Evolutionary conservation across 352 stramenopile genomes (phyloP), one percentile per base, ranked within the genome.

Genomic region (Pythium biforme): DNA sequence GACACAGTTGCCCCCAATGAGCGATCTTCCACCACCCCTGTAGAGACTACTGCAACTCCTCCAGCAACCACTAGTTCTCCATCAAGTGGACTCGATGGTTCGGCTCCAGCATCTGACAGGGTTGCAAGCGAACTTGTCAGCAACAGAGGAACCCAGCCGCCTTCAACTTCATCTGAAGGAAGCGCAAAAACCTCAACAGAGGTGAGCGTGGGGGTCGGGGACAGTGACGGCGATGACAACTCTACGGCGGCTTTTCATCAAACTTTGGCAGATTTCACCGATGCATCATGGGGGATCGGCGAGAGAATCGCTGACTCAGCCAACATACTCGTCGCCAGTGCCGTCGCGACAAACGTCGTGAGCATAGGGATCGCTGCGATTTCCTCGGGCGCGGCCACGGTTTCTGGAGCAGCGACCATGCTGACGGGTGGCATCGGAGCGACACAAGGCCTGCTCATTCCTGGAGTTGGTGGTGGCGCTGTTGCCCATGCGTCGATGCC

Each of bases 261-360:
- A n/a, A 64, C 64, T 7, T 20, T 77, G 0, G 55, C 48, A 0
- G 68, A 72, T 15, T 70, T 71, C 33, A 63, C 64, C 8, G 26
- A 51, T 4, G 49, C 55, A 10, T 53, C 62, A 6, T 8, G 15
- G 2, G 31, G 55, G 0, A 19, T 81, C 25, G 72, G 76, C 2
- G 68, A 86, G n/a, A 29, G 46, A 10, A 70, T 71, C 19, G 77
- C 64, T 25, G 65, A 52, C 3, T 87, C 80, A 1, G 75, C 68
- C 1, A 87, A 89, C 40, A 59, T 85, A n/a, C 68, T 89, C 2
- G 66, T 88, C 9, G 80, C 58, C 19, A 85, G 74, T 10, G 80
- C 76, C 2, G 77, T 87, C 3, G 71, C 72, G 10, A 65, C 71
- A 10, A 89, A 89, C 52, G 52, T 84, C 29, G 72, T 86, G 6